phyloP scores from a whole-genome alignment of 768 basidiomycete genomes.

The Calocybe indica region DNA sequence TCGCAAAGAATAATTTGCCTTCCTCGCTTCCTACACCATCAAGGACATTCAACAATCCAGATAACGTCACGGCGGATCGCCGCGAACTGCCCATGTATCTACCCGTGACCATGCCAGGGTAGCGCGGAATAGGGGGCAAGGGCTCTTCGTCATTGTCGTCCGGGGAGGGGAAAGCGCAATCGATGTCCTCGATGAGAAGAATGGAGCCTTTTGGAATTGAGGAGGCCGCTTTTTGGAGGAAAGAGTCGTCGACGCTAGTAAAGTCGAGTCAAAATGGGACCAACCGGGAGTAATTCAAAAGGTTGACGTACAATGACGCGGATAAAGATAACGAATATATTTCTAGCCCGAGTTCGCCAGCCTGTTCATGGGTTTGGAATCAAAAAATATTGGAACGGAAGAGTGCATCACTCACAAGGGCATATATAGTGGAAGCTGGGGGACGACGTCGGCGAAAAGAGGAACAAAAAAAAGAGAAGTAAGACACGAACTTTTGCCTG shows the following conservation, averaged over 20 bases:
- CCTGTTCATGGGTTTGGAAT: too few species aligned
- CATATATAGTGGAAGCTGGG: conserved; percentile 50
- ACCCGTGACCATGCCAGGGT: not conserved
- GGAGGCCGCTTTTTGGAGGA: conserved; percentile 49
- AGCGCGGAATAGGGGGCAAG: not conserved
- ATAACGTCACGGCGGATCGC: conserved; percentile 42
- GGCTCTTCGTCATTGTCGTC: conserved; percentile 27
- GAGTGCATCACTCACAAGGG: conserved; percentile 21
- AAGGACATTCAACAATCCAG: conserved; percentile 68
- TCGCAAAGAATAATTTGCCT: conserved; percentile 72
- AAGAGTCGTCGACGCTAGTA: conserved; percentile 57
- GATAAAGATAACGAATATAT: conserved; percentile 64
- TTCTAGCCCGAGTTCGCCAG: conserved; percentile 73
- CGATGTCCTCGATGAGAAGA: conserved; percentile 78
- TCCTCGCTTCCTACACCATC: conserved; percentile 75
- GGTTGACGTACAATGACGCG: conserved; percentile 33
- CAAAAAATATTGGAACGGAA: too few species aligned
- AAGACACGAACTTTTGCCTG: conserved; percentile 45
- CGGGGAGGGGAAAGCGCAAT: conserved; percentile 55
- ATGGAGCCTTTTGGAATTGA: conserved; percentile 61
- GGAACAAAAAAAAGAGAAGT: not conserved
- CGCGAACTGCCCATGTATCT: conserved; percentile 11
- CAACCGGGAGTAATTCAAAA: conserved; percentile 15
- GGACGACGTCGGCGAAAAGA: conserved; percentile 6
- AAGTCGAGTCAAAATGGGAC: conserved; percentile 46